phyloP scores from a whole-genome alignment of 2,329 filamentous ascomycete genomes.

The Dactylonectria estremocensis region DNA sequence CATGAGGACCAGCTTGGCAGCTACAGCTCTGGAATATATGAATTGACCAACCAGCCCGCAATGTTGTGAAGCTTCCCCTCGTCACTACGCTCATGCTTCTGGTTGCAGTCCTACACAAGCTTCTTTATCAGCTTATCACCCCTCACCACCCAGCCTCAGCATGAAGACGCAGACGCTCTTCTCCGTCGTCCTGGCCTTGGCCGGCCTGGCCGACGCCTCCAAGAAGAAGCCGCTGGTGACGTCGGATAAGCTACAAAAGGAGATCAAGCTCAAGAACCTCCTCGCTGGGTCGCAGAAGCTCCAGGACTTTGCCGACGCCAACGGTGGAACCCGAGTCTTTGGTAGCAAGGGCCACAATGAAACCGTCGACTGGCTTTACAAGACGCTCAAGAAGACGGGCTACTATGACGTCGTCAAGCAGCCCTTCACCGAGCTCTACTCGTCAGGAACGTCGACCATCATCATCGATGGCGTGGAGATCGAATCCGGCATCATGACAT shows the following conservation, averaged over 20 bases:
- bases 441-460: constrained; percentile 51
- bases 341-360: constrained; percentile 62
- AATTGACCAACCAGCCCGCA: not conserved
- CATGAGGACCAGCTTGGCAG: no score
- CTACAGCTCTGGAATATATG: constrained; percentile 12
- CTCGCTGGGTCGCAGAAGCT: constrained; percentile 61
- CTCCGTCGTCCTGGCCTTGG: constrained; percentile 45
- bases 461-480: constrained; percentile 49
- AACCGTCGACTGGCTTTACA: constrained; percentile 62
- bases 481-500: constrained; percentile 57
- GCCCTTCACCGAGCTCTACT: constrained; percentile 59
- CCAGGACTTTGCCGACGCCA: constrained; percentile 60
- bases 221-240: constrained; percentile 53
- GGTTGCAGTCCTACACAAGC: constrained; percentile 11
- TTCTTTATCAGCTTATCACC: not conserved
- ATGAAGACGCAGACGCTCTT: constrained; percentile 43
- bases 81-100: constrained; percentile 10
- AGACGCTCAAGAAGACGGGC: constrained; percentile 55
- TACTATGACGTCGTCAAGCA: constrained; percentile 63
- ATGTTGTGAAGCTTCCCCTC: constrained; percentile 6
- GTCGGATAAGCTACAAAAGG: constrained; percentile 56
- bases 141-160: constrained; percentile 26
- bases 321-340: constrained; percentile 61
- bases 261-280: constrained; percentile 58
- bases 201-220: constrained; percentile 39